These are phyloP conservation scores for Penicillium simplicissimum DNA, from an alignment of 495 filamentous ascomycete genomes.

Conservation along the genomic window DNA sequence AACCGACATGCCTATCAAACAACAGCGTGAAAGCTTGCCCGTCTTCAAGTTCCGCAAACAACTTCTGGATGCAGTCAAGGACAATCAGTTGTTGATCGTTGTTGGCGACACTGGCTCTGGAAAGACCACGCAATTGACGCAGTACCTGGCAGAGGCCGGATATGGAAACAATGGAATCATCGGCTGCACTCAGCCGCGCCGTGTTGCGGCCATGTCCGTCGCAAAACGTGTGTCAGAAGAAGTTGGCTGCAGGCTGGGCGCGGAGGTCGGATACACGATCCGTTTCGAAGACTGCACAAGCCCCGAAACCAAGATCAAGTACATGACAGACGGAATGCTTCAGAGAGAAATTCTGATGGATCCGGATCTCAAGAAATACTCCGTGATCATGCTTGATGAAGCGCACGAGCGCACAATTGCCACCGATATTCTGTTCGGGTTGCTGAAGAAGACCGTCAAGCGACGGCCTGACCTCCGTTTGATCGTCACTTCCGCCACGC, in stretches of 20 bases:
- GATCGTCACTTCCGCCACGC: slow-evolving; percentile 93
- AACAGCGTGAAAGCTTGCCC: slow-evolving; percentile 88
- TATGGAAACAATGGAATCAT: slow-evolving; percentile 90
- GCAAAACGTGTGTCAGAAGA: slow-evolving; percentile 97
- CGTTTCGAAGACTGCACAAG: slow-evolving; percentile 95
- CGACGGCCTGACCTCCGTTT: slow-evolving; percentile 83
- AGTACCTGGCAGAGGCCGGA: slow-evolving; percentile 91
- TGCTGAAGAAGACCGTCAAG: slow-evolving; percentile 93
- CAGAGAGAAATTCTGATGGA: slow-evolving; percentile 93
- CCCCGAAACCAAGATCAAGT: slow-evolving; percentile 92
- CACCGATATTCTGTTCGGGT: slow-evolving; percentile 91
- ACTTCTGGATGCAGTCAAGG: slow-evolving; percentile 80
- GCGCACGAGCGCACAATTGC: slow-evolving; percentile 97
- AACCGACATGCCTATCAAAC: slow-evolving; percentile 89
- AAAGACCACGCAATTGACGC: slow-evolving; percentile 95
- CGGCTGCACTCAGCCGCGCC: slow-evolving; percentile 94
- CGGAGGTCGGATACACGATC: slow-evolving; percentile 96
- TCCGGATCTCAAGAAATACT: slow-evolving; percentile 82
- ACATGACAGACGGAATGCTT: slow-evolving; percentile 99
- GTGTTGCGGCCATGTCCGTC: slow-evolving; percentile 96
- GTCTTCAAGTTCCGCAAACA: slow-evolving; percentile 89
- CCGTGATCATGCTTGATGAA: slow-evolving; percentile 97
- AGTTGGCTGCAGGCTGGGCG: slow-evolving; percentile 85
- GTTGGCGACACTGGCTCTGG: slow-evolving; percentile 97
- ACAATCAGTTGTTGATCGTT: slow-evolving; percentile 92